phyloP scores from a whole-genome alignment of 1,284 basidiomycete genomes.

The Trametes polyzona region DNA sequence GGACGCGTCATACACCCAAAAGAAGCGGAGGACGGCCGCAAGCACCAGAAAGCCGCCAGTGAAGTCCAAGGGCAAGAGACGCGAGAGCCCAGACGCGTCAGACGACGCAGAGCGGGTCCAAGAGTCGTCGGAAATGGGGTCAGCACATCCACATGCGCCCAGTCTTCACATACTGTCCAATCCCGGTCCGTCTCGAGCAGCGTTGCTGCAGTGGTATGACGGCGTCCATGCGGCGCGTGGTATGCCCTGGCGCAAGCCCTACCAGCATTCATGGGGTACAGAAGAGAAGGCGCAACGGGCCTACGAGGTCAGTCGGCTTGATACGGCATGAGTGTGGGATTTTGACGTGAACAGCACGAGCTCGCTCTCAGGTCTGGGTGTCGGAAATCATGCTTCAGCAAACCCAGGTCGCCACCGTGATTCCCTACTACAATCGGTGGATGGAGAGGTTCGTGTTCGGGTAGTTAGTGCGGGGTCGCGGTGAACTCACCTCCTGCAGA shows the following conservation, averaged over 20 bases:
- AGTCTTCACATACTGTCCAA: conserved; percentile 41
- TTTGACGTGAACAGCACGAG: not conserved
- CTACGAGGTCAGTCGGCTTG: conserved; percentile 61
- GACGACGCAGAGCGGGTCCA: conserved; percentile 5
- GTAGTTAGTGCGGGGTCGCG: not conserved
- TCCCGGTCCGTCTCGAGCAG: conserved; percentile 45
- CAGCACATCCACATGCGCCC: conserved; percentile 34
- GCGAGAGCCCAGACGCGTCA: conserved; percentile 8
- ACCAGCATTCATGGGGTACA: conserved; percentile 50
- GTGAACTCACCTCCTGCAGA: conserved; percentile 40
- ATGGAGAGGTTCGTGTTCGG: conserved; percentile 63
- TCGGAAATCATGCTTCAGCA: conserved; percentile 98
- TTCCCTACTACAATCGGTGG: conserved; percentile 89
- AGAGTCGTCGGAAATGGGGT: not conserved
- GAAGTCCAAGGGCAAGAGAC: conserved; percentile 15
- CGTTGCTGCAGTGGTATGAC: conserved; percentile 71
- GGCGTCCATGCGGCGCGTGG: conserved; percentile 62
- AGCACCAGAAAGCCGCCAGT: conserved; percentile 8
- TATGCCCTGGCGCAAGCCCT: conserved; percentile 89
- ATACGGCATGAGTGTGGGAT: not conserved
- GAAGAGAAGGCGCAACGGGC: conserved; percentile 72
- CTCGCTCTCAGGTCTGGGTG: conserved; percentile 72
- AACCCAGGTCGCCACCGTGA: conserved; percentile 89
- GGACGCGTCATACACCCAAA: conserved; percentile 23
- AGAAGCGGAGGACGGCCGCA: conserved; percentile 9